These are phyloP conservation scores for Boletus rubescentipes DNA, from an alignment of 768 basidiomycete genomes.

Conservation along the genomic window DNA sequence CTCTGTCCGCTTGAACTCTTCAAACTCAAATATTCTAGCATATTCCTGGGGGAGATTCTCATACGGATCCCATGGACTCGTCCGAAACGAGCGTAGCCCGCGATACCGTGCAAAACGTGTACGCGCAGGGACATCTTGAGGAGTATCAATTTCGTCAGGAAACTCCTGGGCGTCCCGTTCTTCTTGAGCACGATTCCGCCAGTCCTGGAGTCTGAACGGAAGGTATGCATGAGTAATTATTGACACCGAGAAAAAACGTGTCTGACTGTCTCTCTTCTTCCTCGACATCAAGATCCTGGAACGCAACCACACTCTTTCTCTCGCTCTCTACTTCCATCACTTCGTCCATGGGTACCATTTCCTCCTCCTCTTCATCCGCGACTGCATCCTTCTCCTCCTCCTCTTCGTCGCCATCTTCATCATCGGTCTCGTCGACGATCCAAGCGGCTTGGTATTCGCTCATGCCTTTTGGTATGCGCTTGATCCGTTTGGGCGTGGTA, in stretches of 20 bases:
- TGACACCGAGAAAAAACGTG: background rate
- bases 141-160: constrained; percentile 96
- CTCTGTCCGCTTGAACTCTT: constrained; percentile 88
- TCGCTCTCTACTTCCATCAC: constrained; percentile 57
- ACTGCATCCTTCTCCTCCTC: constrained; percentile 37
- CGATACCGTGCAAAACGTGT: constrained; percentile 89
- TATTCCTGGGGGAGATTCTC: constrained; percentile 95
- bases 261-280: constrained; percentile 87
- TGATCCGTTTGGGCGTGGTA: constrained; percentile 79
- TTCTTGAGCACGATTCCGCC: constrained; percentile 69
- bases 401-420: constrained; percentile 51
- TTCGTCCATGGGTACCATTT: constrained; percentile 58
- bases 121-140: constrained; percentile 75
- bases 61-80: constrained; percentile 96
- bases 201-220: constrained; percentile 57
- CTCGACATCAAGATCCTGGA: constrained; percentile 77
- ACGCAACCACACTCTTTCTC: constrained; percentile 50
- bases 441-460: constrained; percentile 97
- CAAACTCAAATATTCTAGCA: constrained; percentile 93
- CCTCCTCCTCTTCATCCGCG: constrained; percentile 52
- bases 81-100: constrained; percentile 88
- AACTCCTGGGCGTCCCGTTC: constrained; percentile 84
- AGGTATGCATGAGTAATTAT: background rate
- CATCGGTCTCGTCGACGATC: constrained; percentile 84
- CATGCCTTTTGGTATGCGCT: constrained; percentile 89